Evolutionary conservation across 768 basidiomycete species (phyloP), one percentile per base, ranked within the genome.

Genomic region (Suillus paluster): DNA sequence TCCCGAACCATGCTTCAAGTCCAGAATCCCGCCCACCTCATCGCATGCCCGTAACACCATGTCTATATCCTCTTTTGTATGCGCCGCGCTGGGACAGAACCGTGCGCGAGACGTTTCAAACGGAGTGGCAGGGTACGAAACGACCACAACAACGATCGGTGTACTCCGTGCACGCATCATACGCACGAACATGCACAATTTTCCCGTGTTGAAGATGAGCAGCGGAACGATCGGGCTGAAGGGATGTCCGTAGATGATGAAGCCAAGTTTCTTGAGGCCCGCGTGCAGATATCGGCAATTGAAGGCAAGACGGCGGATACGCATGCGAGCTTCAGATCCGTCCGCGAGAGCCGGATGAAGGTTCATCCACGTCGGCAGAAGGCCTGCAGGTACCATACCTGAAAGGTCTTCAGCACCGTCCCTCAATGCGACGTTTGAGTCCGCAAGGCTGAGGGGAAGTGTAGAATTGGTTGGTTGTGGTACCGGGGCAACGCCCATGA

Each of bases 61-160:
- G 77, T 99, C 97, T 62, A 99, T 87, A 70, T 99, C 97, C 67
- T 95, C 91, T 80, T 99, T 99, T 60, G 96, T 99, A 81, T 99
- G 97, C 56, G 95, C 81, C 12, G 97, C 92, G 61, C 92, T 95
- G 19, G 98, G 84, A 72, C 97, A 99, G 83, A 99, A 97, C 69
- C 97, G 83, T 57, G 95, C 94, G 30, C 97, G 86, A 49, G 87
- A 85, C 11, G 92, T 93, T 64, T 95, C 87, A 42, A 99, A 85
- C 14, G 95, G 89, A 27, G 95, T 97, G 1, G 95, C 95, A 6
- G 90, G 92, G 74, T 97, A 97, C 38, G 87, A 90, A 7, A 97
- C 95, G 41, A 97, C 92, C 25, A 97, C 95, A 8, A 93, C 86
- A 12, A 95, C 84, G 62, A 97, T 91, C 0, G 95, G 93, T 10